Evolutionary conservation across 352 stramenopile species (phyloP), one percentile per base, ranked within the genome.

Genomic region (Globisporangium alternatum): DNA sequence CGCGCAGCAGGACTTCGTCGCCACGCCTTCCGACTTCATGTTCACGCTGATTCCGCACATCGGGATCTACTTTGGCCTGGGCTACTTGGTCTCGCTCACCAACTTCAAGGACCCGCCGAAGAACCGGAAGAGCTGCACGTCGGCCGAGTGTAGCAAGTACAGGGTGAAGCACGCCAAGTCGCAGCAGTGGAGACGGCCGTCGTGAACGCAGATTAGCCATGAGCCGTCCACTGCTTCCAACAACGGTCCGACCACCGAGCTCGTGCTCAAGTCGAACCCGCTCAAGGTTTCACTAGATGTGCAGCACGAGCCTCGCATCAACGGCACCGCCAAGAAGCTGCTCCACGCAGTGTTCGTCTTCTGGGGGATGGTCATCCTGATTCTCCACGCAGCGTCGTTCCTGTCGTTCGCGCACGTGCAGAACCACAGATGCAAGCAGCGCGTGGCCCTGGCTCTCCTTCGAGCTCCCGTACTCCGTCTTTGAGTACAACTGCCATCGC

Each of bases 381-480:
- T 25, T 30, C 35, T 58, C 12, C 33, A 58, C 8, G 19, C 21
- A 9, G 31, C 31, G 15, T 41, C 52, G 3, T 45, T 58, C 19
- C 3, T 58, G 52, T 55, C 48, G 15, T 55, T 55, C 48, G 17
- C 48, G 13, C 25, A 55, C 5, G 6, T 55, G 17, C 48, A 55
- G 25, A 55, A 55, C 13, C 25, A 35, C 19, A 17, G 31, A 31
- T 31, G 17, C 52, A 58, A 58, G 52, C n/a, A 45, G 31, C 52
- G 31, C 33, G 13, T 58, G 33, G 52, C 33, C 9, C 31, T 55
- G 25, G 48, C 13, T 55, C 7, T 55, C 10, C 19, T 59, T 49
- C 41, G 62, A 71, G 35, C 43, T 66, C 21, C 48, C 64, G 4
- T 71, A 56, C 25, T 59, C 41, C 6, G 65, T 72, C 1, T 54